Percentiles rank a stretch among this genome's conserved stretches.
These are phyloP conservation scores for Herpotrichia juniperi DNA, from an alignment of 2,329 filamentous ascomycete genomes.

Conservation along the genomic window DNA sequence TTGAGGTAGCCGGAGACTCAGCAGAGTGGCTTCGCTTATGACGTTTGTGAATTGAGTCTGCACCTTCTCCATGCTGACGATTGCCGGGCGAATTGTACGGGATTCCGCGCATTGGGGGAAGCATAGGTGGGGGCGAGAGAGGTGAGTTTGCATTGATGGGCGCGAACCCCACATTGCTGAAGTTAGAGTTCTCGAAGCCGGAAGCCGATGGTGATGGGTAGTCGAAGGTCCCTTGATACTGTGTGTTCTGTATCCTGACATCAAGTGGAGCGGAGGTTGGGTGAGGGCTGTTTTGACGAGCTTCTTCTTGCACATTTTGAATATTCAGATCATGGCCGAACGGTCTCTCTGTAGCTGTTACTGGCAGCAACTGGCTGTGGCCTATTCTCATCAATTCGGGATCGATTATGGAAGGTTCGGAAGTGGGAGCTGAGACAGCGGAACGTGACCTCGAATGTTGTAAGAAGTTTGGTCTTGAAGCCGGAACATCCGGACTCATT, in stretches of 20 bases:
- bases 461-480: conserved; percentile 10
- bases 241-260: conserved; percentile 15
- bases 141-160: conserved; percentile 24
- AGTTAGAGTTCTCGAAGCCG: conserved; percentile 21
- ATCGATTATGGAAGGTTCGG: conserved; percentile 31
- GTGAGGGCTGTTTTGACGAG: conserved; percentile 2
- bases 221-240: conserved; percentile 29
- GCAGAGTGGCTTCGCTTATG: conserved; percentile 33
- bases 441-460: conserved; percentile 34
- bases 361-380: conserved; percentile 20
- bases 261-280: conserved; percentile 17
- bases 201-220: conserved; percentile 26
- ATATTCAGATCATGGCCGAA: conserved; percentile 23
- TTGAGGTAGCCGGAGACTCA: conserved; percentile 28
- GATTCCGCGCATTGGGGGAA: conserved; percentile 26
- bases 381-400: conserved; percentile 29
- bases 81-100: conserved; percentile 8
- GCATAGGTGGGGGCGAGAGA: conserved; percentile 31
- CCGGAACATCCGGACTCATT: conserved; percentile 19
- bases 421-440: conserved; percentile 24
- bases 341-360: conserved; percentile 12
- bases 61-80: conserved; percentile 12
- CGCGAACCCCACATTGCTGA: conserved; percentile 17
- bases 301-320: conserved; percentile 4
- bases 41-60: conserved; percentile 24